These are phyloP conservation scores for Leishmania gerbilli DNA, from an alignment of 208 protist species.

Conservation along the genomic window DNA sequence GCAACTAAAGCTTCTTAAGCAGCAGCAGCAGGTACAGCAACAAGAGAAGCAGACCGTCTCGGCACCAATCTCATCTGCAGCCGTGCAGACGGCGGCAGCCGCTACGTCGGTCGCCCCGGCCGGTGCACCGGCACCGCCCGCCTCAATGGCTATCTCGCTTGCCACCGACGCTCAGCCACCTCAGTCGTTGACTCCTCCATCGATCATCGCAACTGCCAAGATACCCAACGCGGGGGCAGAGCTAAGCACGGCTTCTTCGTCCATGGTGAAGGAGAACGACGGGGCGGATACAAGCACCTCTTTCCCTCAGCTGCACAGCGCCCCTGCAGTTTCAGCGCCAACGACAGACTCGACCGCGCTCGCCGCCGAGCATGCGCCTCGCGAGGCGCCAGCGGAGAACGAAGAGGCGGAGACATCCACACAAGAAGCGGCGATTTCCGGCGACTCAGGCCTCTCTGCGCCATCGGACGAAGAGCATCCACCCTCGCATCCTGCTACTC, in stretches of 20 bases:
- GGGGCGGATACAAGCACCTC: not conserved
- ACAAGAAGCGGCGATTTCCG: not conserved
- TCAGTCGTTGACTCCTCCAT: constrained; percentile 9
- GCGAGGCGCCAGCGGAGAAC: not conserved
- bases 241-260: not conserved
- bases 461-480: not conserved
- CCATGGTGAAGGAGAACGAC: not conserved
- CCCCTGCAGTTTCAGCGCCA: not conserved
- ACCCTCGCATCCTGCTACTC: not conserved
- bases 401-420: constrained; percentile 5
- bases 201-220: not conserved
- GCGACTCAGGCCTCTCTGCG: not conserved
- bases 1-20: constrained; percentile 8
- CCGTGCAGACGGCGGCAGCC: not conserved
- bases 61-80: not conserved
- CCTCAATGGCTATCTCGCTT: constrained; percentile 1
- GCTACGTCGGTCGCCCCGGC: not conserved
- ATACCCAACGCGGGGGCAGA: not conserved
- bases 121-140: not conserved
- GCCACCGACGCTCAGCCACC: not conserved
- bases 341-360: not conserved
- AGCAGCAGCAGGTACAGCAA: constrained; percentile 15
- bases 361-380: not conserved
- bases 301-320: not conserved
- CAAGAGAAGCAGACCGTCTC: constrained; percentile 10